Conservation (phyloP, 768 basidiomycete genomes). For the Mycena galopus region DNA sequence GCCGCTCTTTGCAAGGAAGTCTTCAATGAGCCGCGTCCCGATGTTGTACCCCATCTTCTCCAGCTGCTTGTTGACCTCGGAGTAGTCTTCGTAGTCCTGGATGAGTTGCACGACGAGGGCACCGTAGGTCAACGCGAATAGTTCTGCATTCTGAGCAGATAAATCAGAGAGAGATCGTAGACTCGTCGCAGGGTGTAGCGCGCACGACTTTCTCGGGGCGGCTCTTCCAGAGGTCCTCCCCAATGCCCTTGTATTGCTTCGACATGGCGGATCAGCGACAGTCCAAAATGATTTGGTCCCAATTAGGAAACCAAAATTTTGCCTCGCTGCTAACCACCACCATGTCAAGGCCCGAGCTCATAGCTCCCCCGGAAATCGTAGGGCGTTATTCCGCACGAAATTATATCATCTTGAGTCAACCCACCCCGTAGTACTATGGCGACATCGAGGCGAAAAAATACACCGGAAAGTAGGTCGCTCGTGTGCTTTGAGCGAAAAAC, state of each 20-base stretch:
- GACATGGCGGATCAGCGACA: slow-evolving; percentile 26
- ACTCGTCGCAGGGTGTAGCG: slow-evolving; percentile 12
- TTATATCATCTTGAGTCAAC: slow-evolving; percentile 8
- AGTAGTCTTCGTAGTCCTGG: slow-evolving; percentile 98
- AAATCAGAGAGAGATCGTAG: slow-evolving; percentile 37
- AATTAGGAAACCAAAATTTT: slow-evolving; percentile 5
- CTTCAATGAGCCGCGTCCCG: slow-evolving; percentile 95
- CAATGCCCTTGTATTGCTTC: slow-evolving; percentile 89
- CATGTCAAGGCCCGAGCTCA: slow-evolving; percentile 91
- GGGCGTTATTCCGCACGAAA: slow-evolving; percentile 44
- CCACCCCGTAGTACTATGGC: slow-evolving; percentile 89
- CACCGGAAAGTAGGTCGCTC: slow-evolving; percentile 84
- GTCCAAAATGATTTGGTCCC: background rate
- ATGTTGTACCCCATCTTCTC: slow-evolving; percentile 99
- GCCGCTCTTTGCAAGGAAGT: slow-evolving; percentile 94
- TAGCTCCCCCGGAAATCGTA: slow-evolving; percentile 94
- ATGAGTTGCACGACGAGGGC: slow-evolving; percentile 98
- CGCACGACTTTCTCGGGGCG: slow-evolving; percentile 95
- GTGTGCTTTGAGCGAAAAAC: slow-evolving; percentile 15
- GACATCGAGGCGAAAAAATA: slow-evolving; percentile 97
- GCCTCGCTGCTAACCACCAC: background rate
- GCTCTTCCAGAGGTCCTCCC: slow-evolving; percentile 96
- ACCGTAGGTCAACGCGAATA: slow-evolving; percentile 97
- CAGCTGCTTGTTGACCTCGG: slow-evolving; percentile 94
- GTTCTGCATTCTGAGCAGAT: slow-evolving; percentile 86